Evolutionary conservation across 2,329 filamentous ascomycete genomes (phyloP), one percentile per base, ranked within the genome.

Genomic region (Ascochyta fabae): DNA sequence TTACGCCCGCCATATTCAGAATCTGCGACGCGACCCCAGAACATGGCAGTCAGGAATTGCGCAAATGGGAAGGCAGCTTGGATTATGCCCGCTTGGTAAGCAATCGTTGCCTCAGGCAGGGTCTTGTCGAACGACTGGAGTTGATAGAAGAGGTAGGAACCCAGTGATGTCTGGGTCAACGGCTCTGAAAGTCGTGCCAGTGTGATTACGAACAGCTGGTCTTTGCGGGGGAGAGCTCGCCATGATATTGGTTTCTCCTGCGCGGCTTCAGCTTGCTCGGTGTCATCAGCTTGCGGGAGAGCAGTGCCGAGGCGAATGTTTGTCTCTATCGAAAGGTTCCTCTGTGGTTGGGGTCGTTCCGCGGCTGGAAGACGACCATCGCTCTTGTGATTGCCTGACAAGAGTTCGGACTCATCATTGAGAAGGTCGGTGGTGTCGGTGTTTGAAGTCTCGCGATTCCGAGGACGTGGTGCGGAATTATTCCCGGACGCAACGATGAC

Each of bases 141-240:
- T 73, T 95, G 91, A 75, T 94, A 96, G 77, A 91, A 96, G 80
- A 96, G 87, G 75, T 96, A 96, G 1, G 89, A 84, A 13, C 72
- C 72, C 2, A 76, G 65, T 1, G 72, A 75, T 0, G 90, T 92
- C 69, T 95, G 90, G 0, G 91, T 89, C 33, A 96, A 79, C 3
- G 92, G 92, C 71, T 96, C 92, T 10, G 89, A 91, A 22, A 96
- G 79, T 26, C 92, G 86, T 8, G 91, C 88, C 40, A 96, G 78
- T 0, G 89, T 92, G 45, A 96, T 81, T 53, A 96, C 87, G 27
- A 88, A 78, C 19, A 96, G 82, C 75, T 96, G 92, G 41, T 85
- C 81, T 74, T 92, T 96, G 54, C 85, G 83, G 0, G 92, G 92
- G 1, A 96, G 79, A 12, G 89, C 86, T 36, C 78, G 78, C 91